Base-by-base conservation (phyloP, 495 filamentous ascomycete genomes). In the Xylaria castorea region DNA sequence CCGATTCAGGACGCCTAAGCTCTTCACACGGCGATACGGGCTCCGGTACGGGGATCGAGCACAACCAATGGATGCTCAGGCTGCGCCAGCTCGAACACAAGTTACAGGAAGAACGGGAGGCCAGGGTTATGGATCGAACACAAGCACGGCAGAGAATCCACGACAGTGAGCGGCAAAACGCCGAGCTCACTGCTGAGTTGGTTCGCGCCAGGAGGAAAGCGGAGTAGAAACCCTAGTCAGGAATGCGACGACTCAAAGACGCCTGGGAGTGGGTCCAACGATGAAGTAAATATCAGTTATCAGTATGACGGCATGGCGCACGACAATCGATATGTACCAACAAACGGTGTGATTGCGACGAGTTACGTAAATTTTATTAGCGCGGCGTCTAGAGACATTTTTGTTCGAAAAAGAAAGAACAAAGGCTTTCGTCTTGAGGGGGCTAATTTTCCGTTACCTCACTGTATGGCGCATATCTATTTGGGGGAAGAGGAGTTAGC, bases 101-200 rank as follows among this genome's bases (percentile, higher is more conserved):
- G 74, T 85, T 99, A 36, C 97, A 97, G 76, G 90, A 91, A 25
- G 96, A 99, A 80, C 83, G 96, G 12, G 96, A 98, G 79, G 95
- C 89, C n/a, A 84, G 97, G 48, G 78, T 95, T 34, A 80, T 96
- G 57, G 96, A 99, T 83, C 89, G 95, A 27, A 90, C 84, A 36
- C 93, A 92, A 50, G 96, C 96, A 46, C 85, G 92, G 71, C 92
- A 93, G 85, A 85, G 96, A 74, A 86, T 99, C 32, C 92, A 95
- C 75, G 93, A 97, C 78, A 93, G 91, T 38, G 89, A 91, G 79
- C 86, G 87, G 16, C 93, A 96, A 82, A 95, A 94, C 77, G 87
- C 90, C 75, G 89, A 90, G 77, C 83, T 98, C 12, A 67, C 76
- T 0, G 78, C 78, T 5, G 78, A 80, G 40, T 51, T 80, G 38